phyloP scores from a whole-genome alignment of 225 moss, liverwort and hornwort genomes.

The Sphagnum contortum region DNA sequence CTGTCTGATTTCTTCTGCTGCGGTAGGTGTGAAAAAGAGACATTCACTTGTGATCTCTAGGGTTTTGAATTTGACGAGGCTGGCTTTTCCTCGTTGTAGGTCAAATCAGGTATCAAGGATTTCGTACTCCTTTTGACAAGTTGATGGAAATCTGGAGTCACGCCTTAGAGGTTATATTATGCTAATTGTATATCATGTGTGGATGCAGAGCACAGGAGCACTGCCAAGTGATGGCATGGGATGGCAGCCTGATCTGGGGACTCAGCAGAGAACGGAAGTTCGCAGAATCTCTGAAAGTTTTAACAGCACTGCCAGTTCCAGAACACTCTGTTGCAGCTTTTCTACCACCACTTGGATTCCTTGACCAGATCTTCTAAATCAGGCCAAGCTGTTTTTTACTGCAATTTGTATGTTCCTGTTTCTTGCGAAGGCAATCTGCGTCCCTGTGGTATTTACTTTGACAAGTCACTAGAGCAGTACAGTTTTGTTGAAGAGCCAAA shows the following conservation, averaged over 20 bases:
- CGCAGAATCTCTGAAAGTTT: slow-evolving; percentile 58
- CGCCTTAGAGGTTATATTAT: no score
- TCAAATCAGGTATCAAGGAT: no score
- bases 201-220: slow-evolving; percentile 58
- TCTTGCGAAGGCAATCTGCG: slow-evolving; percentile 40
- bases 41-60: background rate
- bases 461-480: no score
- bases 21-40: slow-evolving; percentile 34
- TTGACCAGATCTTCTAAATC: slow-evolving; percentile 91
- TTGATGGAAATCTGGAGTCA: no score
- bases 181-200: background rate
- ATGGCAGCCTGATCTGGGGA: slow-evolving; percentile 43
- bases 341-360: slow-evolving; percentile 87
- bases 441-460: no score
- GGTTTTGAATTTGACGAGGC: no score
- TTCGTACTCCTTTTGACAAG: no score
- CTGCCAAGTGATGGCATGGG: slow-evolving; percentile 40
- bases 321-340: slow-evolving; percentile 79
- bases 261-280: slow-evolving; percentile 63
- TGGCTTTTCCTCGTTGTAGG: no score
- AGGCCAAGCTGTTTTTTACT: slow-evolving; percentile 93
- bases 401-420: slow-evolving; percentile 85
- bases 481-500: no score
- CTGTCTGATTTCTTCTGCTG: slow-evolving; percentile 32
- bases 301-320: slow-evolving; percentile 79